These are phyloP conservation scores for Fusarium newnesense DNA, from an alignment of 2,329 filamentous ascomycete species.

Conservation along the genomic window DNA sequence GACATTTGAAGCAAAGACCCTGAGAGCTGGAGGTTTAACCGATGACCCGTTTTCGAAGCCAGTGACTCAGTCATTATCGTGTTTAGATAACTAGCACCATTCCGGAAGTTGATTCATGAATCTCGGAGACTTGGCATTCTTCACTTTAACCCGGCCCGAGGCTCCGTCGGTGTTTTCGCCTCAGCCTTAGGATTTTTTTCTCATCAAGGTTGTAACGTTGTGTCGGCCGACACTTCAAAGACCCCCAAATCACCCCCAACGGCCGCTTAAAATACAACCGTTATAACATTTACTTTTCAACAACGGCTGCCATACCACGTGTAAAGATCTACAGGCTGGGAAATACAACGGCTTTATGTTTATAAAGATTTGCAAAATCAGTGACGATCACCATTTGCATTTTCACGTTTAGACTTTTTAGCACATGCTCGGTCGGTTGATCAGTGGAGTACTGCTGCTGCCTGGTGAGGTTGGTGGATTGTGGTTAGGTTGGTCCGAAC, in stretches of 20 bases:
- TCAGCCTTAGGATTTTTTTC: neutral
- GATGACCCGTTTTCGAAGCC: constrained; percentile 10
- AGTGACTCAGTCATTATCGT: neutral
- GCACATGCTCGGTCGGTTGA: neutral
- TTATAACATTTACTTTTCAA: too few relatives aligned
- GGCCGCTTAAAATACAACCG: too few relatives aligned
- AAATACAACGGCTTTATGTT: neutral
- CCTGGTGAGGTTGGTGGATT: neutral
- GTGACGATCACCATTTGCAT: neutral
- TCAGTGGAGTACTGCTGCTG: constrained; percentile 6
- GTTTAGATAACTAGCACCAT: constrained; percentile 1
- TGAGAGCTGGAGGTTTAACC: neutral
- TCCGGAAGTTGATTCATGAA: constrained; percentile 8
- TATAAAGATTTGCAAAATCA: neutral
- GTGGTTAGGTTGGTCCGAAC: neutral
- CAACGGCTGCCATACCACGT: neutral
- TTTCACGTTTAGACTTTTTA: neutral
- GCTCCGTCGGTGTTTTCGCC: neutral
- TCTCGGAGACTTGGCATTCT: constrained; percentile 7
- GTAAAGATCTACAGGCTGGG: neutral
- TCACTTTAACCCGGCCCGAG: neutral
- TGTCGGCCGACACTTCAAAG: neutral
- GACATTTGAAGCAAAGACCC: neutral
- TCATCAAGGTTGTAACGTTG: neutral
- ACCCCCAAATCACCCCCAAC: neutral